These are phyloP conservation scores for Trypethelium eluteriae DNA, from an alignment of 495 filamentous ascomycete species.

Conservation along the genomic window DNA sequence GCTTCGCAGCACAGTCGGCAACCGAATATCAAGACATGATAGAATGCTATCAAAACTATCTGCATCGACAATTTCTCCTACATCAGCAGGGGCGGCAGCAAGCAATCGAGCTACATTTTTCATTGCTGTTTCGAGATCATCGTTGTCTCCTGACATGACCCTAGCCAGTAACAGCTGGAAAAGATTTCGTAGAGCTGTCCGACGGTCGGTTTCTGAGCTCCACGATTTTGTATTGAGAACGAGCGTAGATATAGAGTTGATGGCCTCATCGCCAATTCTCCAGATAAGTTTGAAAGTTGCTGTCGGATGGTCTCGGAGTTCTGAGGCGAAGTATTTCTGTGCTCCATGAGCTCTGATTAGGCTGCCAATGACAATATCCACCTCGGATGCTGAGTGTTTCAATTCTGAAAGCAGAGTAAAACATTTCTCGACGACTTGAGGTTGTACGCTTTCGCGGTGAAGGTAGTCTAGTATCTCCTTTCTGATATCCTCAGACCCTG, in stretches of 20 bases:
- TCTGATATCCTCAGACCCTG: neutral
- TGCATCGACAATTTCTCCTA: conserved; percentile 63
- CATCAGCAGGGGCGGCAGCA: conserved; percentile 47
- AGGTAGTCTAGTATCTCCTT: neutral
- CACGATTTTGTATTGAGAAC: conserved; percentile 52
- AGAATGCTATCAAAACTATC: conserved; percentile 75
- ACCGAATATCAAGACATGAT: conserved; percentile 66
- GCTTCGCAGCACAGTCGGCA: conserved; percentile 56
- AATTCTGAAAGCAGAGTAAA: neutral
- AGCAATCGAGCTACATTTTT: conserved; percentile 57
- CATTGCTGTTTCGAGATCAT: conserved; percentile 51
- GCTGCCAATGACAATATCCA: conserved; percentile 51
- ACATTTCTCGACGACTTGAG: neutral
- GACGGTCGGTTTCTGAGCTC: conserved; percentile 44
- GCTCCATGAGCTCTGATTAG: conserved; percentile 51
- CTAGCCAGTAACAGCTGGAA: conserved; percentile 60
- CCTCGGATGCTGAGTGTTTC: neutral
- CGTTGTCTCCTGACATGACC: conserved; percentile 54
- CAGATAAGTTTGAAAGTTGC: conserved; percentile 51
- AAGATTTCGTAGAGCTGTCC: conserved; percentile 48
- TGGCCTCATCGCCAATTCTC: conserved; percentile 52
- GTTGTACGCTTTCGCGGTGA: neutral
- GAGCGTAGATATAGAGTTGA: conserved; percentile 50
- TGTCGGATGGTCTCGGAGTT: conserved; percentile 44
- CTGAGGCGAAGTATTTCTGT: conserved; percentile 46